These are phyloP conservation scores for Penicillium sp. DNA, from an alignment of 2,329 filamentous ascomycete species.

Conservation along the genomic window DNA sequence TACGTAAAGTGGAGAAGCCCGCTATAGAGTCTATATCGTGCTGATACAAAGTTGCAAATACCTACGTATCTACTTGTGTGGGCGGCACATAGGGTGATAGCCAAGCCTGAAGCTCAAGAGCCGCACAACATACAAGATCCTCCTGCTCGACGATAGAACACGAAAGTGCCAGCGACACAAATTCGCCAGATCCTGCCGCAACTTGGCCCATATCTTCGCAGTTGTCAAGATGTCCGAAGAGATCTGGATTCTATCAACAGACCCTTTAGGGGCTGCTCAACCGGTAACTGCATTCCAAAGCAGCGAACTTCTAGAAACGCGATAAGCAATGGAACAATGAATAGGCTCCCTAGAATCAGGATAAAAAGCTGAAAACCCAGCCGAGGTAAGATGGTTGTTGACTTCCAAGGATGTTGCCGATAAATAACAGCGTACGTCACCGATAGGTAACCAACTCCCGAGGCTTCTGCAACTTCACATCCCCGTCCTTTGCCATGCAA, in stretches of 20 bases:
- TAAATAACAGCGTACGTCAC: slow-evolving; percentile 18
- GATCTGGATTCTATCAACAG: not conserved
- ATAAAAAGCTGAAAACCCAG: not conserved
- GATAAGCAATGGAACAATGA: not conserved
- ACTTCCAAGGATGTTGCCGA: not conserved
- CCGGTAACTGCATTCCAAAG: not conserved
- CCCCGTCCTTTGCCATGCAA: not conserved
- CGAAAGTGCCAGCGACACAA: no score
- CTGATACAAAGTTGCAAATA: no score
- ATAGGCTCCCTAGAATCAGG: not conserved
- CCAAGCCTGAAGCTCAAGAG: no score
- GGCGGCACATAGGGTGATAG: no score
- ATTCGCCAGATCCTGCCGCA: no score
- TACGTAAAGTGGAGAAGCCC: no score
- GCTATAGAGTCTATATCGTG: no score
- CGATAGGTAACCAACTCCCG: slow-evolving; percentile 12
- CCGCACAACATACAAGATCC: no score
- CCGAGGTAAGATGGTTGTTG: not conserved
- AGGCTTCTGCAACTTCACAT: slow-evolving; percentile 8
- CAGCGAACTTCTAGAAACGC: not conserved
- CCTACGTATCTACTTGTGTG: no score
- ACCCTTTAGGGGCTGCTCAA: not conserved
- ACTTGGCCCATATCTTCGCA: no score
- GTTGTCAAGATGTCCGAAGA: no score
- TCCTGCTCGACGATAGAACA: no score